Conservation (phyloP, 2,329 filamentous ascomycete species). For the Pyrenochaeta sp. region DNA sequence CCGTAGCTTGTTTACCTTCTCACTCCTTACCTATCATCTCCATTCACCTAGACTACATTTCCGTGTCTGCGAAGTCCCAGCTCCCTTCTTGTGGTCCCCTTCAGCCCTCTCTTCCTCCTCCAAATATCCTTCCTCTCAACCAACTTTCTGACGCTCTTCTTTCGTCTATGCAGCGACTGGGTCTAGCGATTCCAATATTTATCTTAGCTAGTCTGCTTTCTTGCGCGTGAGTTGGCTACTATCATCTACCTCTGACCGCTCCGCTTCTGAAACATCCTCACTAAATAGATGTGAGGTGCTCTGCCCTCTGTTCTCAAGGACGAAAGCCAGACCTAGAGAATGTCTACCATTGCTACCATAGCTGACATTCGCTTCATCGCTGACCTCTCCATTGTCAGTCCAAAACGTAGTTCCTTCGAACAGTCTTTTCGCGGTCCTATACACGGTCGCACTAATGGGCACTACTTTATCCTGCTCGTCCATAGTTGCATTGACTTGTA, state of each 20-base stretch:
- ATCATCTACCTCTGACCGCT: neutral
- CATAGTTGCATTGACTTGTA: conserved; percentile 49
- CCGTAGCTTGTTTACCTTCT: neutral
- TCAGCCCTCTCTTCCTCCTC: conserved; percentile 62
- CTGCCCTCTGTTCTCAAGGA: conserved; percentile 21
- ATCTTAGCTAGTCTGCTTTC: neutral
- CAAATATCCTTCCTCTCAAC: neutral
- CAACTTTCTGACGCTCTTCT: neutral
- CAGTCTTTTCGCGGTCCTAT: conserved; percentile 48
- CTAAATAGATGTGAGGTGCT: conserved; percentile 17
- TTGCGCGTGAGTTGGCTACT: neutral
- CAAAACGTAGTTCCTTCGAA: conserved; percentile 47
- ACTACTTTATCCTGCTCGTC: conserved; percentile 29
- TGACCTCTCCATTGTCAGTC: conserved; percentile 13
- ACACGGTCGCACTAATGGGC: conserved; percentile 42
- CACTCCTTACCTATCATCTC: neutral
- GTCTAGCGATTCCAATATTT: conserved; percentile 10
- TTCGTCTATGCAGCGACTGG: conserved; percentile 2
- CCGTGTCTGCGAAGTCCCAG: neutral
- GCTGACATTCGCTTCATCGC: neutral
- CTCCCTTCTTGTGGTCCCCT: neutral
- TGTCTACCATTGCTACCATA: conserved; percentile 19
- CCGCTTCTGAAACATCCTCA: conserved; percentile 8
- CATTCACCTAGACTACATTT: neutral
- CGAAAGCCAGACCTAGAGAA: conserved; percentile 32